A percentile compares a stretch with the other conserved stretches of the same genome.
These are phyloP conservation scores for Emmonsiellopsis sp. DNA, from an alignment of 2,329 filamentous ascomycete genomes.

Conservation along the genomic window DNA sequence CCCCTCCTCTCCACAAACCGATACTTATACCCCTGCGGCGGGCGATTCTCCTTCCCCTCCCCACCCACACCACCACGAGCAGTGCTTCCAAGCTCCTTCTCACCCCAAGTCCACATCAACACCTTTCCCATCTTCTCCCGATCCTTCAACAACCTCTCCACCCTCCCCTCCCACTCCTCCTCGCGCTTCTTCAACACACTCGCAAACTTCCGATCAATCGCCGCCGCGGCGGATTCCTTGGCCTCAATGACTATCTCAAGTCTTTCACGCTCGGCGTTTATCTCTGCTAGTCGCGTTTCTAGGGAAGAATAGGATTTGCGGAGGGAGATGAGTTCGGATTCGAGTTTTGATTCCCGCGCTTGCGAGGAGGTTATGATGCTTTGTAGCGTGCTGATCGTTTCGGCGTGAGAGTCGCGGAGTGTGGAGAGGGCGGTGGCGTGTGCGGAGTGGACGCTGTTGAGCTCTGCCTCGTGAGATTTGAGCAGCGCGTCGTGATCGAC, in stretches of 20 bases:
- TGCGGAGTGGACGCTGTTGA: conserved; percentile 27
- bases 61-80: conserved; percentile 14
- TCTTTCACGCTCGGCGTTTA: conserved; percentile 25
- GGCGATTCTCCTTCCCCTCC: conserved; percentile 9
- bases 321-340: conserved; percentile 22
- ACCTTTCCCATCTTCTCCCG: conserved; percentile 32
- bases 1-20: conserved; percentile 22
- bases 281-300: conserved; percentile 19
- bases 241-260: conserved; percentile 27
- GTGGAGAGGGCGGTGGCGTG: conserved; percentile 29
- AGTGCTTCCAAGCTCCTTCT: conserved; percentile 29
- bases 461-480: conserved; percentile 26
- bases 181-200: conserved; percentile 34
- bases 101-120: conserved; percentile 32
- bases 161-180: conserved; percentile 33
- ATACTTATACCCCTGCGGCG: conserved; percentile 28
- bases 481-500: conserved; percentile 16
- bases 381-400: conserved; percentile 28
- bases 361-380: conserved; percentile 25
- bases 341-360: conserved; percentile 25
- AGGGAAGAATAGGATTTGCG: conserved; percentile 16
- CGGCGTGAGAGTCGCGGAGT: conserved; percentile 28
- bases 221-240: conserved; percentile 32
- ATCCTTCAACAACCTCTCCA: conserved; percentile 33
- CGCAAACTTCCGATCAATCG: conserved; percentile 32